Evolutionary conservation across 306 rosid genomes (phyloP), one percentile per base, ranked within the genome.

Genomic region (Crotalaria pallida): DNA sequence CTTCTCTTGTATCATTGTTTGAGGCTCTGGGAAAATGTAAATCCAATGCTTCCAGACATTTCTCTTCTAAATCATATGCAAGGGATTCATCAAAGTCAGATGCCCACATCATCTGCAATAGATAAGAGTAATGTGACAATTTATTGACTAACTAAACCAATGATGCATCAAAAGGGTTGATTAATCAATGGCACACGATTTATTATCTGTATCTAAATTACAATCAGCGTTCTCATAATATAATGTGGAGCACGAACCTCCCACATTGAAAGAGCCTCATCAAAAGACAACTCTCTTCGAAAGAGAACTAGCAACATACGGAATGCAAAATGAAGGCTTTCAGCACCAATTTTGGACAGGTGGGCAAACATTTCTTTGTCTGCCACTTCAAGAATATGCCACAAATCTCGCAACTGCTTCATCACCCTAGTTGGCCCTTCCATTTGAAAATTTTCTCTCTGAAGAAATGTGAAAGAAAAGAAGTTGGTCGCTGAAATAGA

Each of bases 341-440:
- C 96, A 19, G 98, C 98, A 73, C 96, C 98, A 74, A 92, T 88
- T 57, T 85, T 84, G 27, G 96, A 82, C 52, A 92, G 84, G 80
- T 92, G 98, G 19, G 82, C 56, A 81, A 86, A 89, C 72, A 88
- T 84, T 81, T 92, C 96, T 71, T 75, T 83, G 81, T 92, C 93
- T 51, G 87, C 82, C 69, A 89, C 74, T 76, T 92, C 98, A 74
- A 92, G 83, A 76, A 90, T 84, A 85, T 80, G 80, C 96, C 96
- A 92, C 72, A 92, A 77, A 73, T 81, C 85, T 77, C 41, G 88
- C 83, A 92, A 81, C 69, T 89, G 98, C 85, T 87, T 89, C 93
- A 92, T 82, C 86, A 92, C 98, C 76, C 96, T 89, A 73, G 87
- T 90, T 23, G 96, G 98, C 52, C 98, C 98, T 79, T 92, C 98